These are phyloP conservation scores for Boletus rex-veris DNA, from an alignment of 768 basidiomycete species.

Conservation along the genomic window DNA sequence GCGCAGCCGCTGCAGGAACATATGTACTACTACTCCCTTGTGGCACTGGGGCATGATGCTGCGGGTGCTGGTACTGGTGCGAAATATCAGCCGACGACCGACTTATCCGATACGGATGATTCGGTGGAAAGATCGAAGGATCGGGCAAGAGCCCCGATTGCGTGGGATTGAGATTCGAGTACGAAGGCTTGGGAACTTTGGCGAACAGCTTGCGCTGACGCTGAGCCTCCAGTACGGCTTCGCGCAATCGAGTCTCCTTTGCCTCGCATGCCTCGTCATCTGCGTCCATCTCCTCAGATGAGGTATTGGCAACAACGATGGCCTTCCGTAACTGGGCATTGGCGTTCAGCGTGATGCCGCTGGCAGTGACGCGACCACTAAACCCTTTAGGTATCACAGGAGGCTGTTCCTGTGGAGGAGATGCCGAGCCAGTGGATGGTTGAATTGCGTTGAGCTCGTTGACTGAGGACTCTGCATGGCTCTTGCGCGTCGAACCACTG, in stretches of 20 bases:
- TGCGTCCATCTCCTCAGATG: slow-evolving; percentile 41
- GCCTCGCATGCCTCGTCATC: slow-evolving; percentile 34
- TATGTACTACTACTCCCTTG: slow-evolving; percentile 31
- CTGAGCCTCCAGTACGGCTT: slow-evolving; percentile 61
- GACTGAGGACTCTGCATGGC: no score
- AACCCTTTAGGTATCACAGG: slow-evolving; percentile 19
- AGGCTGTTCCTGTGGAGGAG: no score
- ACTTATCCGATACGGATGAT: slow-evolving; percentile 57
- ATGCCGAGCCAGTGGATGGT: no score
- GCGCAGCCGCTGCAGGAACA: slow-evolving; percentile 42
- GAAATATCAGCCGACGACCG: slow-evolving; percentile 49
- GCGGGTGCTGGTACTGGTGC: slow-evolving; percentile 22
- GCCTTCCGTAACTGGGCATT: slow-evolving; percentile 34
- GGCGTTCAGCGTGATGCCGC: slow-evolving; percentile 7
- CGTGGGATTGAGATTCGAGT: slow-evolving; percentile 53
- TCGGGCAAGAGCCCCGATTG: slow-evolving; percentile 62
- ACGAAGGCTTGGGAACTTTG: slow-evolving; percentile 65
- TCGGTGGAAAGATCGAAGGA: slow-evolving; percentile 53
- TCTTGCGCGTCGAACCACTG: no score
- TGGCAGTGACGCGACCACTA: background rate
- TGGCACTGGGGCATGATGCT: slow-evolving; percentile 19
- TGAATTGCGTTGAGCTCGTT: no score
- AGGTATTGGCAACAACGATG: slow-evolving; percentile 46
- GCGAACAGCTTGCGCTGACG: slow-evolving; percentile 65
- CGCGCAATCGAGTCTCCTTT: slow-evolving; percentile 35